phyloP scores from a whole-genome alignment of 2,329 filamentous ascomycete species.

The Trichoderma citrinoviride region DNA sequence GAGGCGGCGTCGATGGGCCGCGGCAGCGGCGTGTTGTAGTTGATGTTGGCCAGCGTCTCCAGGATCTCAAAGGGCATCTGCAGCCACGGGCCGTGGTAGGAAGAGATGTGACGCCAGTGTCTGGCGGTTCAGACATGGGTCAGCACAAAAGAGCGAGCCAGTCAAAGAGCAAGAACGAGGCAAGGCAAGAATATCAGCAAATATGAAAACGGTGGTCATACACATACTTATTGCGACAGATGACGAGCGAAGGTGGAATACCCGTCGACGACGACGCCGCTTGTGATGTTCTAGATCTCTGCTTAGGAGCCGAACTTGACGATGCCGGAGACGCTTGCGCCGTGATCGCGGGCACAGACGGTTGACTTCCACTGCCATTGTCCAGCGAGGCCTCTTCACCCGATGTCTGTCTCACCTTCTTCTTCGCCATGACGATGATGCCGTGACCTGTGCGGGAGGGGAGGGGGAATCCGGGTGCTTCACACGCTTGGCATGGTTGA shows the following conservation, averaged over 20 bases:
- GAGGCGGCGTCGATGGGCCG: conserved; percentile 75
- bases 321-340: neutral
- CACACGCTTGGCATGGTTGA: neutral
- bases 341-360: neutral
- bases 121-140: conserved; percentile 41
- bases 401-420: conserved; percentile 46
- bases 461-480: neutral
- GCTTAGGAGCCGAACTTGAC: conserved; percentile 5
- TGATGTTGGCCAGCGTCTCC: conserved; percentile 73
- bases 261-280: conserved; percentile 6
- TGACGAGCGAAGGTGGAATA: conserved; percentile 26
- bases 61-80: conserved; percentile 76
- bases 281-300: conserved; percentile 20
- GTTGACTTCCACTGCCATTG: neutral
- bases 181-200: neutral
- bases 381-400: neutral
- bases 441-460: neutral
- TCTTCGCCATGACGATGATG: conserved; percentile 42
- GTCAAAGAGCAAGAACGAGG: neutral
- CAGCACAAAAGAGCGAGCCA: neutral
- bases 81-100: conserved; percentile 80
- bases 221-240: conserved; percentile 65
- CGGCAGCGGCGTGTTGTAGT: conserved; percentile 73
- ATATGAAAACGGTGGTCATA: conserved; percentile 26
- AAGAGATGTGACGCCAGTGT: conserved; percentile 82